Evolutionary conservation across 2,329 filamentous ascomycete species (phyloP).

Genomic region (Dichotomopilus funicola): DNA sequence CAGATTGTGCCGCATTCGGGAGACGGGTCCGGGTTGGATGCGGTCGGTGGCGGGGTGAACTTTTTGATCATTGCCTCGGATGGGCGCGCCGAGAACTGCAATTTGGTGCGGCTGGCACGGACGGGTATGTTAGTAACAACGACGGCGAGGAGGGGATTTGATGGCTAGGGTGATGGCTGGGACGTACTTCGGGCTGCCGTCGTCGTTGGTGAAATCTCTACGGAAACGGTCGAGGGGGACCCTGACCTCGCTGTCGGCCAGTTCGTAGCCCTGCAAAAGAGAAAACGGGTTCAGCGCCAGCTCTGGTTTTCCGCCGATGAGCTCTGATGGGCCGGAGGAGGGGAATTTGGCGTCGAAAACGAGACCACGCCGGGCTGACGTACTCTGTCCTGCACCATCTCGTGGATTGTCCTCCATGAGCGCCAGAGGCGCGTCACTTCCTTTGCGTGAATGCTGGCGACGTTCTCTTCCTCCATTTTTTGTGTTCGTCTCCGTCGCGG

Average conservation of each 20-base stretch:
- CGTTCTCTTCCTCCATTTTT: slow-evolving; percentile 37
- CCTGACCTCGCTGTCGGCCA: slow-evolving; percentile 81
- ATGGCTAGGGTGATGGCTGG: not conserved
- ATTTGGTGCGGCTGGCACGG: slow-evolving; percentile 61
- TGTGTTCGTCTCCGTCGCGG: not conserved
- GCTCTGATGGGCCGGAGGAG: not conserved
- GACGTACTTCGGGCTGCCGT: slow-evolving; percentile 69
- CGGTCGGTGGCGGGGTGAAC: slow-evolving; percentile 66
- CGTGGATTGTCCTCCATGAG: slow-evolving; percentile 85
- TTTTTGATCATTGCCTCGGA: slow-evolving; percentile 78
- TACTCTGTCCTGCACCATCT: slow-evolving; percentile 92
- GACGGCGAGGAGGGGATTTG: not conserved
- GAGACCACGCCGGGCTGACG: slow-evolving; percentile 26
- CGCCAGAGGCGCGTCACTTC: slow-evolving; percentile 73
- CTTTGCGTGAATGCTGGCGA: slow-evolving; percentile 34
- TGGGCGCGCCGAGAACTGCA: slow-evolving; percentile 84
- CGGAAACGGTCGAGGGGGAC: slow-evolving; percentile 81
- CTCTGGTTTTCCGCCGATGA: not conserved
- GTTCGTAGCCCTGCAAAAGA: slow-evolving; percentile 72
- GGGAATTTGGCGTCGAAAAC: no score
- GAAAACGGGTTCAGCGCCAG: not conserved
- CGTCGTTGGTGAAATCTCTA: slow-evolving; percentile 60
- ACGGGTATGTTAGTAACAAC: not conserved
- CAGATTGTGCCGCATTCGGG: slow-evolving; percentile 82
- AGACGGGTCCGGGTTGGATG: slow-evolving; percentile 61